Conservation (phyloP, 176 grass and related monocot genomes). For the bread wheat (Triticum aestivum) region DNA sequence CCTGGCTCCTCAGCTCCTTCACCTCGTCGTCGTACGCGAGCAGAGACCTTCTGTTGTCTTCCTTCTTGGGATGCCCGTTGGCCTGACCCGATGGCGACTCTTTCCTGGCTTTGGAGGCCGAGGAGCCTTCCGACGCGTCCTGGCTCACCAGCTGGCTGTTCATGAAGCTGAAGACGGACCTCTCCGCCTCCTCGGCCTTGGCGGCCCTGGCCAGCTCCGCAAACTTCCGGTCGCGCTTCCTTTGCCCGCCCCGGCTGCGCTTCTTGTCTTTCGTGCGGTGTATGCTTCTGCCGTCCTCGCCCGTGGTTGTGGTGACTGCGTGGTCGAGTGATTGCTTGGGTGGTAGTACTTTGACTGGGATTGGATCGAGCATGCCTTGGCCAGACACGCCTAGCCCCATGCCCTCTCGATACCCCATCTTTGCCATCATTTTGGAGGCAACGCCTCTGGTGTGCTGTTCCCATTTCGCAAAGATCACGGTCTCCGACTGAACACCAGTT, state of each 20-base stretch:
- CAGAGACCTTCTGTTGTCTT: slow-evolving; percentile 76
- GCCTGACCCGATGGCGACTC: slow-evolving; percentile 26
- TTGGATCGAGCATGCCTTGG: slow-evolving; percentile 87
- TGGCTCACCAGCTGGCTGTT: slow-evolving; percentile 68
- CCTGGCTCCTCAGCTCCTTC: slow-evolving; percentile 56
- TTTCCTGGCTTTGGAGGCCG: slow-evolving; percentile 43
- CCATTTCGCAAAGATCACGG: slow-evolving; percentile 84
- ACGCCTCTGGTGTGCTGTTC: slow-evolving; percentile 88
- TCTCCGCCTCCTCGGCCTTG: slow-evolving; percentile 64
- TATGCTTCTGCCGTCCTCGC: slow-evolving; percentile 22
- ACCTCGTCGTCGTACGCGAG: slow-evolving; percentile 73
- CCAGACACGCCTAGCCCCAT: slow-evolving; percentile 89
- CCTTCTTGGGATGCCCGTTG: slow-evolving; percentile 36
- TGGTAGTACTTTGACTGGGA: slow-evolving; percentile 78
- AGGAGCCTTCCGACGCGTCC: slow-evolving; percentile 43
- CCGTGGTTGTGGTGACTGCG: slow-evolving; percentile 35
- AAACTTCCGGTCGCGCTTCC: slow-evolving; percentile 74
- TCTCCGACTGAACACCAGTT: slow-evolving; percentile 84
- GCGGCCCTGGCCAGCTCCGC: slow-evolving; percentile 57
- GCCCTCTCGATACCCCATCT: slow-evolving; percentile 87
- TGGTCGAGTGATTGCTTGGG: slow-evolving; percentile 88
- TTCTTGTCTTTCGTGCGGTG: slow-evolving; percentile 32
- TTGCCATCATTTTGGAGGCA: slow-evolving; percentile 98
- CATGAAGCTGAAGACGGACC: slow-evolving; percentile 81
- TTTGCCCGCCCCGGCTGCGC: slow-evolving; percentile 70